Percentiles rank a stretch among this genome's conserved stretches.
Conservation (phyloP, 139 green algal genomes). For the Picochlorum sp. region DNA sequence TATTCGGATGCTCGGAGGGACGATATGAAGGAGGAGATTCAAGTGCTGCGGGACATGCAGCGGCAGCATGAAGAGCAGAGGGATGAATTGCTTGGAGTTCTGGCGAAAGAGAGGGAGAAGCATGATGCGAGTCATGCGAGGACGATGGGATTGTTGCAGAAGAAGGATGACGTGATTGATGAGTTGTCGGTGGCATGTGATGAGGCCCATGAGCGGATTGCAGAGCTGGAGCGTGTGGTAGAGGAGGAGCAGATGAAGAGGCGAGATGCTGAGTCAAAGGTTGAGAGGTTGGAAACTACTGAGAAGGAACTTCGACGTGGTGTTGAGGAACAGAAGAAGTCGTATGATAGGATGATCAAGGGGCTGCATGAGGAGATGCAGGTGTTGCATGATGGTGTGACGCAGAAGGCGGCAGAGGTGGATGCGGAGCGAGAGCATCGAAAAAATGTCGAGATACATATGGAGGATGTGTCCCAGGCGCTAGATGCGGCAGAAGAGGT, state of each 20-base stretch:
- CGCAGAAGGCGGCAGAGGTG: background rate
- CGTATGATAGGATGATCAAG: background rate
- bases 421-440: background rate
- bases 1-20: background rate
- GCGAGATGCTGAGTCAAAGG: background rate
- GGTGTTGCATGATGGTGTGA: background rate
- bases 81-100: background rate
- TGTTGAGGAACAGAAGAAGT: background rate
- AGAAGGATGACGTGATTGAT: background rate
- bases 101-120: background rate
- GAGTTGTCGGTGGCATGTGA: background rate
- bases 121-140: conserved; percentile 9
- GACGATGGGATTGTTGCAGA: background rate
- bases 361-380: background rate
- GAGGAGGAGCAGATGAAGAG: conserved; percentile 8
- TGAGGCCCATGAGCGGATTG: background rate
- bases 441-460: background rate
- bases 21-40: background rate
- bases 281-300: background rate
- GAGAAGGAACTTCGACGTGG: background rate
- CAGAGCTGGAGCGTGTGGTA: background rate
- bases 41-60: background rate
- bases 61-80: background rate
- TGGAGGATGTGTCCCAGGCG: background rate
- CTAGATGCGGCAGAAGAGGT: background rate